Base-by-base conservation (phyloP, 441 rosid species). In the Populus hybrid region DNA sequence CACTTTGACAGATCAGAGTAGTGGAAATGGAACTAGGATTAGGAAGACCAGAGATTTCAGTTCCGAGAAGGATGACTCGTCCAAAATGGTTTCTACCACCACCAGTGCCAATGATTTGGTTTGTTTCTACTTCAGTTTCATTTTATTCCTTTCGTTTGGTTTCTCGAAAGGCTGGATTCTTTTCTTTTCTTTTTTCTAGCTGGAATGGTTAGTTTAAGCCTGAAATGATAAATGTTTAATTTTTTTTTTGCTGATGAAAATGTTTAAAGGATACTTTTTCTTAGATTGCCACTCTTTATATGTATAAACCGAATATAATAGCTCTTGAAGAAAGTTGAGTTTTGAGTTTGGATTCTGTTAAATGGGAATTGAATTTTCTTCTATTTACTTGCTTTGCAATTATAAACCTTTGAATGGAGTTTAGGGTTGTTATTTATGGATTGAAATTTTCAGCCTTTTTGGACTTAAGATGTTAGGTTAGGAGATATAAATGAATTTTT, bases 101-200 rank as follows among this genome's bases (percentile, higher is more conserved):
- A 94, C 88, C 72, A 87, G 92, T 69, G 94, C 86, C 83, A 87
- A 86, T 86, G 91, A 91, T 80, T 87, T 93, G 97, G 97, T 95
- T 81, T 36, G 89, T 80, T 69, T 34, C 32, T 59, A 66, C 65
- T 26, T 21, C 68, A 77, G 30, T 75, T 70, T 57, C 16, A 65
- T 63, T 12, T 75, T 26, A 2, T 14, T 42, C 10, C 4, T 18
- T 8, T 18, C 67, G 11, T 40, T 57, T 38, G 10, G 8, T 66
- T 38, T 35, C 34, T 61, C 63, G 74, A 73, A 73, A 46, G 40
- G 10, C 14, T 23, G 35, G 28, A 1, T 63, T 12, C 73, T 32
- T 1, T 14, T 54, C 10, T 3, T 10, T 5, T 8, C 68, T 57
- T 38, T 7, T 7, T 38, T 35, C 34, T 61, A 46, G 40, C 20